A percentile compares a stretch with the other conserved stretches of the same genome.
phyloP scores from a whole-genome alignment of 441 rosid species.

The Gossypium davidsonii region DNA sequence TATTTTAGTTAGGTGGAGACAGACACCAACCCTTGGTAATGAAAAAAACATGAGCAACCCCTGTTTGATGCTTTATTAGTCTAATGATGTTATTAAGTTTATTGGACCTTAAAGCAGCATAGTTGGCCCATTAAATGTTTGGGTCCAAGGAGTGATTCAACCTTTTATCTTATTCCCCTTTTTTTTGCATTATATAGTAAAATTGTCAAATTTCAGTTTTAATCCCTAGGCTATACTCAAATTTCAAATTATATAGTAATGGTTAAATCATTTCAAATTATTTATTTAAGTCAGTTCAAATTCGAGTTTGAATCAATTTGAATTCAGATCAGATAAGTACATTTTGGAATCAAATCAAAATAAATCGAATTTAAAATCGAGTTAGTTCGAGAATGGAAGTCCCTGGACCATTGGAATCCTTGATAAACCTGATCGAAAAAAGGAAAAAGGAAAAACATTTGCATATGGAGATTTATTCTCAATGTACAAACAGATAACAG shows the following conservation, averaged over 20 bases:
- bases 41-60: not conserved
- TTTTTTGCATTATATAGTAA: too few relatives aligned
- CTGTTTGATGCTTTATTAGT: not conserved
- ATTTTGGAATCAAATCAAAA: too few relatives aligned
- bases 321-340: too few relatives aligned
- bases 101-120: not conserved
- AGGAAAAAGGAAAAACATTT: not conserved
- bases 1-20: not conserved
- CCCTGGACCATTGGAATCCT: not conserved
- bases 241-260: too few relatives aligned
- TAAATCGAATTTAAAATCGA: too few relatives aligned
- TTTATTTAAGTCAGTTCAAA: too few relatives aligned
- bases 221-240: too few relatives aligned
- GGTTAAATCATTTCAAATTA: too few relatives aligned
- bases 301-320: too few relatives aligned
- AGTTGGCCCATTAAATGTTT: not conserved
- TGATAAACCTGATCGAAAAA: conserved; percentile 1
- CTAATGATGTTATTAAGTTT: not conserved
- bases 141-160: not conserved
- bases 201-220: too few relatives aligned
- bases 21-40: not conserved
- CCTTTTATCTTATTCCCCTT: not conserved
- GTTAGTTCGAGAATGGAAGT: too few relatives aligned
- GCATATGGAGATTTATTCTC: not conserved
- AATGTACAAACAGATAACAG: conserved; percentile 12